Evolutionary conservation across 2,329 filamentous ascomycete species (phyloP), one percentile per base, ranked within the genome.

Genomic region (Verticillium longisporum): DNA sequence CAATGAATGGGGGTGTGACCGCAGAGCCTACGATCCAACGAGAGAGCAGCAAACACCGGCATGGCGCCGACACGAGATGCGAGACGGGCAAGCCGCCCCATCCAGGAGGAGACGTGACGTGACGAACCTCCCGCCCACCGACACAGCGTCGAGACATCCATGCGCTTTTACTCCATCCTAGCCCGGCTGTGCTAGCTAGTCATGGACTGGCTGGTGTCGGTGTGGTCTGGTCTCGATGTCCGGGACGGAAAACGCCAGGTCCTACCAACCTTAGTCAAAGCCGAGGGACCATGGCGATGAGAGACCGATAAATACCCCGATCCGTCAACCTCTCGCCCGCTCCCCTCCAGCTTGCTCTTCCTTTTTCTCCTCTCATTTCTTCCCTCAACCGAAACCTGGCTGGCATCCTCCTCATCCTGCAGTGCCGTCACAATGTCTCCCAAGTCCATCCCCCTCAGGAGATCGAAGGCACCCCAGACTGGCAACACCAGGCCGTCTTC

Each of bases 401-500:
- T 36, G 34, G 34, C 34, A 36, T 36, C 34, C 5, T 36, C 34
- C 77, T 66, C 66, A 80, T 77, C 82, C 78, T 36, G 13, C 34
- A 9, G 45, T 50, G 45, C 18, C 45, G 45, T 18, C 58, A 63
- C 54, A 55, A 68, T 66, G 66, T 63, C 64, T 55, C 58, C 67
- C 56, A 57, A 64, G 66, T 71, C 70, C 34, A 70, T 78, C 26
- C 31, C 71, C 69, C 66, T 14, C 73, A 75, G 56, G 70, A 77
- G 62, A 67, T 74, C 57, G 62, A 68, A 34, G 68, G 69, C 58
- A 73, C 67, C 55, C 75, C 78, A 41, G 82, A 84, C 66, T 84
- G 80, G 59, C 71, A 69, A 64, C 82, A 83, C 66, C 76, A 81
- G 65, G 72, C 77, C 21, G 75, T 85, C 61, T 80, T 85, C 62